These are phyloP conservation scores for Debaryomyces subglobosus DNA, from an alignment of 1,139 yeast species.

Conservation along the genomic window DNA sequence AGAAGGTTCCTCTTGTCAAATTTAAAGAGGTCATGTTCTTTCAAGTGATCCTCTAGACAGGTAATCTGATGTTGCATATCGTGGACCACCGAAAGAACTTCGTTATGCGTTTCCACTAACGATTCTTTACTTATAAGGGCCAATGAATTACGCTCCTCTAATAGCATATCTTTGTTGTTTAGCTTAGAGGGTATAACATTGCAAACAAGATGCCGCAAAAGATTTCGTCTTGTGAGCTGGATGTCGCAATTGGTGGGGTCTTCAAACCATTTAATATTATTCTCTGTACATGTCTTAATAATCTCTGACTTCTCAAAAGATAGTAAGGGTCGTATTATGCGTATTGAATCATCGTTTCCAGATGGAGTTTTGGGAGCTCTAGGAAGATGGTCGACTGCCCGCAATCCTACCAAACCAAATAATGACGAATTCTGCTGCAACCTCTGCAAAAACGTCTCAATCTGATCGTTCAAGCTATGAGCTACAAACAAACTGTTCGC, in stretches of 20 bases:
- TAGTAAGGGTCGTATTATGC: conserved; percentile 58
- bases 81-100: conserved; percentile 18
- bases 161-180: conserved; percentile 13
- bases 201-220: conserved; percentile 37
- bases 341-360: conserved; percentile 18
- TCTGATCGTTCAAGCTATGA: conserved; percentile 72
- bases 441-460: conserved; percentile 69
- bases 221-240: conserved; percentile 58
- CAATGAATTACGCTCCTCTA: conserved; percentile 9
- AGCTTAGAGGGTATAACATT: conserved; percentile 27
- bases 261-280: conserved; percentile 61
- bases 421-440: conserved; percentile 56
- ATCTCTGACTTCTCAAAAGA: conserved; percentile 46
- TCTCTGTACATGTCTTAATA: conserved; percentile 44
- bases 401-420: conserved; percentile 58
- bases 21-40: not conserved
- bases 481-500: conserved; percentile 53
- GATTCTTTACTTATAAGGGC: conserved; percentile 16
- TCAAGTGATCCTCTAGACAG: conserved; percentile 10
- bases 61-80: not conserved
- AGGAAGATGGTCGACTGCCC: conserved; percentile 30
- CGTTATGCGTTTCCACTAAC: conserved; percentile 19
- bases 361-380: conserved; percentile 20
- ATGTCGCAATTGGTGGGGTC: conserved; percentile 65
- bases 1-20: conserved; percentile 9